phyloP scores from a whole-genome alignment of 306 rosid species.

The Gleditsia sinensis region DNA sequence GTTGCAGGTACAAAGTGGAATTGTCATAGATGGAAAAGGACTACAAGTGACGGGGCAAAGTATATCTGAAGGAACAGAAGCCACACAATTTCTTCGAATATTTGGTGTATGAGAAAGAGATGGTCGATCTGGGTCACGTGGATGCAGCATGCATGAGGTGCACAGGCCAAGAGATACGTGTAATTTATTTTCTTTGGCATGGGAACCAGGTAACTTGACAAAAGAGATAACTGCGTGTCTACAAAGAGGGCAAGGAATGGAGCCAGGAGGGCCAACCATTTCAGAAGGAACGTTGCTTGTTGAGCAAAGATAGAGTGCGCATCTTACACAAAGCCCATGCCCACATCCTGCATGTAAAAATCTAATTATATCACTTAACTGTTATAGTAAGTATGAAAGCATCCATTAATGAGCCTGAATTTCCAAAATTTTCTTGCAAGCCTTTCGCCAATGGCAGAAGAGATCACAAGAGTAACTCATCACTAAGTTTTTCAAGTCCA shows the following conservation, averaged over 20 bases:
- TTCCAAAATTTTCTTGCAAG: not conserved
- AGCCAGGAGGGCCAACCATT: constrained; percentile 66
- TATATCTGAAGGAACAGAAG: constrained; percentile 82
- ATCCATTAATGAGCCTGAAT: not conserved
- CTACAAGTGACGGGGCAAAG: constrained; percentile 92
- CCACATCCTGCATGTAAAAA: constrained; percentile 70
- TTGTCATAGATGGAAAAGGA: constrained; percentile 86
- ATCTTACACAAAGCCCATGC: constrained; percentile 89
- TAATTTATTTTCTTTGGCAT: constrained; percentile 62
- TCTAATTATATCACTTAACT: constrained; percentile 25
- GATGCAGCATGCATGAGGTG: constrained; percentile 86
- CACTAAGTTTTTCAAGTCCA: not conserved
- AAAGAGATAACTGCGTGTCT: constrained; percentile 82
- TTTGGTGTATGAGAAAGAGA: constrained; percentile 67
- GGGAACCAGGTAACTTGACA: constrained; percentile 71
- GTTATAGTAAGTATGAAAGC: not conserved
- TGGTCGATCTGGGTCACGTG: constrained; percentile 47
- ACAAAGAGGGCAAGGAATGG: constrained; percentile 92
- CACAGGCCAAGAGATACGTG: constrained; percentile 73
- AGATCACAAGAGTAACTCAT: not conserved
- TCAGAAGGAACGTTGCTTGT: constrained; percentile 71
- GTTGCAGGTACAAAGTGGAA: constrained; percentile 88
- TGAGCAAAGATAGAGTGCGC: constrained; percentile 95
- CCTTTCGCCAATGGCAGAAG: not conserved
- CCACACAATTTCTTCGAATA: constrained; percentile 76